Base-by-base conservation (phyloP, 176 grass and related monocot species). In the Eragrostis curvula region DNA sequence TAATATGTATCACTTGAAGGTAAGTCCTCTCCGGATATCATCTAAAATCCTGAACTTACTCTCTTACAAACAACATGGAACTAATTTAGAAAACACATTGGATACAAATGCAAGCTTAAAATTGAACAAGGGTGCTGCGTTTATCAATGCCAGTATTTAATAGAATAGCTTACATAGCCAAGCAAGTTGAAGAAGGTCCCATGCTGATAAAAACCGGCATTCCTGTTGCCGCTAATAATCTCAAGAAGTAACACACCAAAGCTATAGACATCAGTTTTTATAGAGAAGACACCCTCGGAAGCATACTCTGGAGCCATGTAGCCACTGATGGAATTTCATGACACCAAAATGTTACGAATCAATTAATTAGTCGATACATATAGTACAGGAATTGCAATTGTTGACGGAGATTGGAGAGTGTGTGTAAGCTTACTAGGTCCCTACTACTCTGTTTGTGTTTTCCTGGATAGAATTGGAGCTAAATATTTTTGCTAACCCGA, bases 231-330 rank as follows among this genome's bases (percentile, higher is more conserved):
- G 6, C 69, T 71, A 17, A 73, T 53, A 53, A 73, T 73, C 70
- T 73, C 70, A 36, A 73, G 48, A 53, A 74, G 49, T 40, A 55
- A 39, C 1, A 70, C 43, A 28, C 43, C 68, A 3, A 70, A 70
- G 68, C 68, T 67, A n/a, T 48, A 74, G n/a, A 74, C 49, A 3
- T 74, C 71, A 4, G 50, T 55, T 74, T 74, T 74, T 29, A 74
- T 32, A 39, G 71, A 74, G 29, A 56, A 74, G 71, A 55, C 50
- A 40, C 71, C 71, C 29, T 74, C 71, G 0, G 49, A 56, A 39
- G 71, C 71, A 74, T 74, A 74, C 17, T 70, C 67, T 3, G 67
- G 67, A 14, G 42, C 41, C 67, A 70, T 46, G n/a, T 70, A 70
- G 11, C 67, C 67, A 70, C 42, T 70, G 71, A 28, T 73, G 5